Percentiles rank a stretch among this genome's conserved stretches.
phyloP scores from a whole-genome alignment of 805 yeast species.

The Pichia paraexigua region DNA sequence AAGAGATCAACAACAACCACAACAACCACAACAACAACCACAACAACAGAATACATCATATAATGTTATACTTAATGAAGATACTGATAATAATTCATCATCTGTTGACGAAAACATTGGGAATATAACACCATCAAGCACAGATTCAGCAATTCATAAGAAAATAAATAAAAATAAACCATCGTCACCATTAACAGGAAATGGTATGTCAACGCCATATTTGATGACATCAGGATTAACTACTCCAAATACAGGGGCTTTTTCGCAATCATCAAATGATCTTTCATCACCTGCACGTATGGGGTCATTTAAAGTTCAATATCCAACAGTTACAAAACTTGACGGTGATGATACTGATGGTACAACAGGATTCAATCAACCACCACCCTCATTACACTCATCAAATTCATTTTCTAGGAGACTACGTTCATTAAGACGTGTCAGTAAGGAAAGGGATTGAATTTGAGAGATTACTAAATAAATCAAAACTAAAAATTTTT shows the following conservation, averaged over 20 bases:
- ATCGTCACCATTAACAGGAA: slow-evolving; percentile 16
- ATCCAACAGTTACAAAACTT: slow-evolving; percentile 26
- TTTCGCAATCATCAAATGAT: background rate
- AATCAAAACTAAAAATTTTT: background rate
- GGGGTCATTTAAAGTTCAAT: slow-evolving; percentile 19
- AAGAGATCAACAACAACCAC: slow-evolving; percentile 15
- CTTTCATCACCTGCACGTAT: slow-evolving; percentile 7
- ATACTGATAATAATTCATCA: slow-evolving; percentile 1
- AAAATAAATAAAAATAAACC: slow-evolving; percentile 23
- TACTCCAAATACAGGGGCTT: slow-evolving; percentile 36
- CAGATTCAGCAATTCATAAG: slow-evolving; percentile 10
- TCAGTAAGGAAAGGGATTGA: slow-evolving; percentile 11
- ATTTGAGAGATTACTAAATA: too few relatives aligned
- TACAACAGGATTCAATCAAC: slow-evolving; percentile 3
- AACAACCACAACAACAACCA: background rate
- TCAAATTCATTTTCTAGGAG: slow-evolving; percentile 14
- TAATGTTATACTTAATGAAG: background rate
- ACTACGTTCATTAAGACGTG: slow-evolving; percentile 21
- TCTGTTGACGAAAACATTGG: background rate
- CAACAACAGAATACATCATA: slow-evolving; percentile 8
- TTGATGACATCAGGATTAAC: slow-evolving; percentile 54
- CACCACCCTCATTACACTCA: background rate
- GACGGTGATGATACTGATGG: slow-evolving; percentile 14
- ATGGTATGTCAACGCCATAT: slow-evolving; percentile 63
- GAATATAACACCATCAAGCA: slow-evolving; percentile 27